A percentile compares a stretch with the other conserved stretches of the same genome.
phyloP scores from a whole-genome alignment of 768 basidiomycete species.

The Lactarius sanguifluus region DNA sequence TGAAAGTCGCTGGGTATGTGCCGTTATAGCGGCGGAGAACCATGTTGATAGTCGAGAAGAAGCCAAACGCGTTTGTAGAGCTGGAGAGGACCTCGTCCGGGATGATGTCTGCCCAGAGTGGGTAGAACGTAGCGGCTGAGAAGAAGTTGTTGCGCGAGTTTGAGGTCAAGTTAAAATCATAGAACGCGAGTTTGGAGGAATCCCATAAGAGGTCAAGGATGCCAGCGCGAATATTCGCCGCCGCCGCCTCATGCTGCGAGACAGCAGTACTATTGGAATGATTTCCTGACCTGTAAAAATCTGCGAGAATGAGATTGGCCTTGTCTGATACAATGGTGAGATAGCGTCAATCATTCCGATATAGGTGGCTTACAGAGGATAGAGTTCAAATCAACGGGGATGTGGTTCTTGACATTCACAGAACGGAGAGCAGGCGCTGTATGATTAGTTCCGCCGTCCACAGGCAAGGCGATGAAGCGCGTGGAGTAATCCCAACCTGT shows the following conservation, averaged over 20 bases:
- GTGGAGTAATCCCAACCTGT: slow-evolving; percentile 43
- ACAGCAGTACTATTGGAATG: slow-evolving; percentile 42
- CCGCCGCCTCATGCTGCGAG: slow-evolving; percentile 52
- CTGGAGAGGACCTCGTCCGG: slow-evolving; percentile 65
- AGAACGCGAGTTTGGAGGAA: slow-evolving; percentile 76
- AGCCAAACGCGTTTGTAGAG: slow-evolving; percentile 60
- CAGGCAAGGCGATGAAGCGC: slow-evolving; percentile 45
- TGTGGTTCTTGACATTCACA: slow-evolving; percentile 64
- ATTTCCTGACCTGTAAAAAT: slow-evolving; percentile 51
- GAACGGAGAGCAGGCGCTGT: slow-evolving; percentile 60
- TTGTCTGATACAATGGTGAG: slow-evolving; percentile 48
- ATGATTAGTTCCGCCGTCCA: slow-evolving; percentile 42
- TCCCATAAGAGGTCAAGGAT: slow-evolving; percentile 91
- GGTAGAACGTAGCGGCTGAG: slow-evolving; percentile 78
- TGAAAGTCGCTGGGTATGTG: slow-evolving; percentile 76
- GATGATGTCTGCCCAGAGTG: slow-evolving; percentile 84
- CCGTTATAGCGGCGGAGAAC: slow-evolving; percentile 87
- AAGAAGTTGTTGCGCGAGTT: slow-evolving; percentile 64
- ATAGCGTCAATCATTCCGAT: slow-evolving; percentile 2
- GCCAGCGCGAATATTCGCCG: slow-evolving; percentile 58
- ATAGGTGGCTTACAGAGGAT: slow-evolving; percentile 64
- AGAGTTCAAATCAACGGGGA: slow-evolving; percentile 81
- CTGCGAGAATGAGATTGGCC: slow-evolving; percentile 58
- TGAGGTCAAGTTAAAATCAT: slow-evolving; percentile 81
- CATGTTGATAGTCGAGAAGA: slow-evolving; percentile 74